phyloP scores from a whole-genome alignment of 768 basidiomycete genomes.

The Kwoniella botswanensis region DNA sequence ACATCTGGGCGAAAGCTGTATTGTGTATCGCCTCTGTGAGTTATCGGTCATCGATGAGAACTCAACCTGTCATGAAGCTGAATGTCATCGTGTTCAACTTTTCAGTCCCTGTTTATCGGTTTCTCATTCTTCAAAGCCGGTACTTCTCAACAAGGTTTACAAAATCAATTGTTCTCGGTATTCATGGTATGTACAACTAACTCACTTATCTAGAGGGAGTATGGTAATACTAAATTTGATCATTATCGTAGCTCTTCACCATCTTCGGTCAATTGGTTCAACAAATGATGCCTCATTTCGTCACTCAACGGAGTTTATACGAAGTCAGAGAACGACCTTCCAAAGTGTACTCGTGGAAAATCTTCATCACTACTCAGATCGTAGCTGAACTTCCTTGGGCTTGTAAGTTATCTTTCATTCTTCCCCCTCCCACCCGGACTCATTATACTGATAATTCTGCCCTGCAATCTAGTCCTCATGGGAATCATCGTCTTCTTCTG shows the following conservation, averaged over 20 bases:
- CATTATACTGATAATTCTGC: background rate
- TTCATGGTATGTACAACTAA: constrained; percentile 40
- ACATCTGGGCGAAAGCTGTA: constrained; percentile 59
- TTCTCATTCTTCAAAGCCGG: constrained; percentile 59
- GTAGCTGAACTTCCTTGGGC: constrained; percentile 49
- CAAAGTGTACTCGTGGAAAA: constrained; percentile 57
- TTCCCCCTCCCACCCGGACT: background rate
- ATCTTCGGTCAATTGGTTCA: constrained; percentile 58
- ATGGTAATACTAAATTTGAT: too few relatives aligned
- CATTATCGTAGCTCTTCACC: constrained; percentile 33
- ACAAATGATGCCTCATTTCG: constrained; percentile 58
- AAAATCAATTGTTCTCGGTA: constrained; percentile 55
- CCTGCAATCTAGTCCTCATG: constrained; percentile 33
- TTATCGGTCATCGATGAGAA: background rate
- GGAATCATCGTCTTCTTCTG: constrained; percentile 55
- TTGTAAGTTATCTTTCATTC: constrained; percentile 14
- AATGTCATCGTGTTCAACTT: background rate
- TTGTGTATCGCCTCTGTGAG: constrained; percentile 43
- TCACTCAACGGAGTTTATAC: constrained; percentile 56
- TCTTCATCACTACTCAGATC: constrained; percentile 58
- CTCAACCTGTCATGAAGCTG: background rate
- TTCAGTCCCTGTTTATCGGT: constrained; percentile 50
- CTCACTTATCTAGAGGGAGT: too few relatives aligned
- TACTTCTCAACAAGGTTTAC: constrained; percentile 54
- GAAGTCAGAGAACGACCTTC: constrained; percentile 58